phyloP scores from a whole-genome alignment of 2,329 filamentous ascomycete genomes.

The Periconia sp. region DNA sequence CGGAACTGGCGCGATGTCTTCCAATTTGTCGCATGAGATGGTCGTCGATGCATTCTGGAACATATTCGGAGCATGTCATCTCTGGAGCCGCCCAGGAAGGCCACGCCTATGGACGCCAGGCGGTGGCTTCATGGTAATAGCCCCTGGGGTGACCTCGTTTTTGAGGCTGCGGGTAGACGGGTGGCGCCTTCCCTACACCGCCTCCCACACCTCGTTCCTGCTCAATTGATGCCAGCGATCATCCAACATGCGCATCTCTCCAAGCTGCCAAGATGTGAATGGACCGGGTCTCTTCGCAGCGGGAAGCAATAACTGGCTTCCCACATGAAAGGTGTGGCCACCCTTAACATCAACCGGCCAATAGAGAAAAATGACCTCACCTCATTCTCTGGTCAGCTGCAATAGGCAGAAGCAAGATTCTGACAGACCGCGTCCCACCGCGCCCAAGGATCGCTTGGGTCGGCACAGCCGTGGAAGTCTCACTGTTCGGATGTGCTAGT shows the following conservation, averaged over 20 bases:
- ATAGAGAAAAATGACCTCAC: too few species aligned
- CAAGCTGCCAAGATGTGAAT: slow-evolving; percentile 8
- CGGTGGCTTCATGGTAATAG: neutral
- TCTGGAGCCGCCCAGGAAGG: neutral
- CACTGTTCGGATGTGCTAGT: neutral
- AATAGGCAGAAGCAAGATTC: neutral
- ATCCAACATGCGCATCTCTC: slow-evolving; percentile 3
- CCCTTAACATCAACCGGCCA: slow-evolving; percentile 19
- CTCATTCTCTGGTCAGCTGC: slow-evolving; percentile 1
- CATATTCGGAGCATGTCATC: slow-evolving; percentile 15
- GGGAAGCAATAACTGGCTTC: neutral
- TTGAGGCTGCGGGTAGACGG: too few species aligned
- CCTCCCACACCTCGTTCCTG: neutral
- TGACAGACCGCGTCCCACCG: neutral
- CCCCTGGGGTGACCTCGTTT: slow-evolving; percentile 5
- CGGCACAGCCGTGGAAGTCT: neutral
- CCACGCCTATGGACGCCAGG: neutral
- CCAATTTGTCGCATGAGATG: slow-evolving; percentile 14
- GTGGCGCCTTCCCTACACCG: too few species aligned
- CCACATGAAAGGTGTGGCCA: slow-evolving; percentile 9
- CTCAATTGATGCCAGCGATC: slow-evolving; percentile 7
- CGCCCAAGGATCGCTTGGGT: neutral
- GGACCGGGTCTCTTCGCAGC: slow-evolving; percentile 6
- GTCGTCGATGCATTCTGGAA: slow-evolving; percentile 8
- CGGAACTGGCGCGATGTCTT: slow-evolving; percentile 6